Base-by-base conservation (phyloP, 495 filamentous ascomycete species). In the Tuber calosporum region DNA sequence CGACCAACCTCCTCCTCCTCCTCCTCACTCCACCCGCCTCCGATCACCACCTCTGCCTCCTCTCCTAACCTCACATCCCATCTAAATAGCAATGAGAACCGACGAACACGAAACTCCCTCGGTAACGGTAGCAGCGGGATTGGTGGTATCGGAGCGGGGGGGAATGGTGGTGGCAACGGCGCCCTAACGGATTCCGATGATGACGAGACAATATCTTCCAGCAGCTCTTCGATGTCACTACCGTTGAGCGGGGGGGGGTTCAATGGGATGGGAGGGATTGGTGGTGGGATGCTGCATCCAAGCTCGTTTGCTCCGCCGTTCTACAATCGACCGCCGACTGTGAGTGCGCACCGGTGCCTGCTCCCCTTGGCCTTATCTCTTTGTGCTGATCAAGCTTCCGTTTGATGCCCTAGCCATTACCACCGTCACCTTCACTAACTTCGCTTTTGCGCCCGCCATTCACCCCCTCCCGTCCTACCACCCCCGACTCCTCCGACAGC, bases 401-500 rank as follows among this genome's bases (percentile, higher is more conserved):
- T 38, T 42, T 37, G 34, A 9, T 37, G 9, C 39, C 39, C 42
- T 75, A 79, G 5, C 95, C 95, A 6, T 84, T 99, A 11, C 95
- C 95, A 0, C 95, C 95, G 0, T 97, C 94, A 3, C 95, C 95
- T 1, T 97, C 93, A 1, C 82, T 99, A 70, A 98, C 95, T n/a
- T 96, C 93, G 1, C 88, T 99, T n/a, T 88, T 98, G 7, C 90
- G 94, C 26, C 90, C 90, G 0, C 85, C 88, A 0, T 91, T 91
- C 71, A 87, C 86, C 8, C 93, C 94, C 13, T 94, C 92, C 26
- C 87, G 95, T 34, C 94, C 94, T 0, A 95, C 91, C 0, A 98
- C 95, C 0, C 94, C 95, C 8, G 93, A 97, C 81, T 90, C 88
- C 72, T 96, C 93, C 0, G 93, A 96, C 84, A 90, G 92, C 69